Percentiles rank a stretch among this genome's conserved stretches.
Evolutionary conservation across 2,329 filamentous ascomycete species (phyloP).

Genomic region (Cyanodermella asteris): DNA sequence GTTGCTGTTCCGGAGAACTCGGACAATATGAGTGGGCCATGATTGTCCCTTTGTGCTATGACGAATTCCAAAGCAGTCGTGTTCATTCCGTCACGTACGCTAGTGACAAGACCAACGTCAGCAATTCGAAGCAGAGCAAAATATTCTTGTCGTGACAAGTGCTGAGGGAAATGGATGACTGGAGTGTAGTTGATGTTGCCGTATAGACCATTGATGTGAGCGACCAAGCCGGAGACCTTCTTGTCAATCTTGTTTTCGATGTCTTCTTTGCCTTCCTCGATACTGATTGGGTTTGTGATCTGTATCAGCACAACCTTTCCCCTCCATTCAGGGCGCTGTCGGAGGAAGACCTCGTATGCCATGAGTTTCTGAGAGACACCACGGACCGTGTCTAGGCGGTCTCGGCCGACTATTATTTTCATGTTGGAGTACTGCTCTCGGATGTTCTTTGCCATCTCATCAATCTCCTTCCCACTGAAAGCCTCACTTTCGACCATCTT

Average conservation of each 20-base stretch:
- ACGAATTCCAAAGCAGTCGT: slow-evolving; percentile 91
- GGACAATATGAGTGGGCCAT: slow-evolving; percentile 77
- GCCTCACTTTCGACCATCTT: slow-evolving; percentile 53
- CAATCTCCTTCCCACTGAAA: slow-evolving; percentile 46
- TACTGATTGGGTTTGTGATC: slow-evolving; percentile 69
- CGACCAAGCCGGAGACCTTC: slow-evolving; percentile 75
- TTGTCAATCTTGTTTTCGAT: slow-evolving; percentile 61
- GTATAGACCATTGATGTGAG: slow-evolving; percentile 76
- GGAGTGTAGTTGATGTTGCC: slow-evolving; percentile 77
- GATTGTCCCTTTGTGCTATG: slow-evolving; percentile 67
- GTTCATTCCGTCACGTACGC: slow-evolving; percentile 93
- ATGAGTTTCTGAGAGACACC: slow-evolving; percentile 92
- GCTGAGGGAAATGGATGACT: slow-evolving; percentile 87
- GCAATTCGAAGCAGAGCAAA: slow-evolving; percentile 79
- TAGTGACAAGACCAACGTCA: slow-evolving; percentile 85
- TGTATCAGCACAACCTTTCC: slow-evolving; percentile 87
- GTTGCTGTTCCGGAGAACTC: slow-evolving; percentile 91
- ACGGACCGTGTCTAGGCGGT: slow-evolving; percentile 78
- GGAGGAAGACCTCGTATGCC: slow-evolving; percentile 80
- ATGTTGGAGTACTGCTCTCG: slow-evolving; percentile 64
- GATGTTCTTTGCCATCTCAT: slow-evolving; percentile 49
- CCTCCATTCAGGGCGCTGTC: slow-evolving; percentile 75
- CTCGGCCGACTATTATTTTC: slow-evolving; percentile 85
- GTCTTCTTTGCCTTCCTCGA: slow-evolving; percentile 58
- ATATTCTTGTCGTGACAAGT: slow-evolving; percentile 74